Percentiles rank a stretch among this genome's conserved stretches.
Conservation (phyloP, 345 rosid species). For the Gossypium sturtianum region DNA sequence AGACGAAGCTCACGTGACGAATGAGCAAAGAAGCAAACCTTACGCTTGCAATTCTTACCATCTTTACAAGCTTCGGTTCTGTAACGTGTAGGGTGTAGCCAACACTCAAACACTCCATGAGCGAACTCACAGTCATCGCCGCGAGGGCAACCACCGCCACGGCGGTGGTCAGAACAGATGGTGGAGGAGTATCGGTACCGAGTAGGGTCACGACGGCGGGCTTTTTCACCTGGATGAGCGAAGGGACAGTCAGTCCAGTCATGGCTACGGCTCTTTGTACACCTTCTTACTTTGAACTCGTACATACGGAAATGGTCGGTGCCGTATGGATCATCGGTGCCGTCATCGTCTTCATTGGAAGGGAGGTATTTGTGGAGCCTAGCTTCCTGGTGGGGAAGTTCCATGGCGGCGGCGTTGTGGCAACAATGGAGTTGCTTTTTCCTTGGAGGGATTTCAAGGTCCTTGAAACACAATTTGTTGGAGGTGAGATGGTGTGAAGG, state of each 20-base stretch:
- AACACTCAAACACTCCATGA: conserved; percentile 75
- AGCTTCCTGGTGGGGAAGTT: conserved; percentile 1
- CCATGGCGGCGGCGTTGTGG: background rate
- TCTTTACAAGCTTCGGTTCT: conserved; percentile 79
- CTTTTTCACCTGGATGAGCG: conserved; percentile 86
- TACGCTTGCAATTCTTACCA: conserved; percentile 59
- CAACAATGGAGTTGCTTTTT: conserved; percentile 35
- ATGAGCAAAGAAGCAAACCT: conserved; percentile 74
- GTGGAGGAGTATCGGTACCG: conserved; percentile 56
- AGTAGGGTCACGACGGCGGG: conserved; percentile 80
- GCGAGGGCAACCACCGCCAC: conserved; percentile 52
- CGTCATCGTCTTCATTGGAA: conserved; percentile 26
- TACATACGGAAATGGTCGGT: conserved; percentile 86
- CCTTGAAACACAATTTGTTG: conserved; percentile 4
- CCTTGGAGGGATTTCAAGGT: conserved; percentile 58
- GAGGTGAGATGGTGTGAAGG: conserved; percentile 16
- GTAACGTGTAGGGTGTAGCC: conserved; percentile 69
- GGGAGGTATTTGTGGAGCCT: conserved; percentile 40
- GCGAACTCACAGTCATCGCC: conserved; percentile 65
- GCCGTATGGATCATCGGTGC: conserved; percentile 45
- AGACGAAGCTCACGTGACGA: conserved; percentile 58
- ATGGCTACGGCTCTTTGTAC: conserved; percentile 89
- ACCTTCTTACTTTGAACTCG: conserved; percentile 87
- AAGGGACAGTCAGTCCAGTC: conserved; percentile 99
- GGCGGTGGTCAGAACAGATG: conserved; percentile 65